Percentiles rank a stretch among this genome's conserved stretches.
These are phyloP conservation scores for Zygoascus bituminiphila DNA, from an alignment of 805 yeast genomes.

Conservation along the genomic window DNA sequence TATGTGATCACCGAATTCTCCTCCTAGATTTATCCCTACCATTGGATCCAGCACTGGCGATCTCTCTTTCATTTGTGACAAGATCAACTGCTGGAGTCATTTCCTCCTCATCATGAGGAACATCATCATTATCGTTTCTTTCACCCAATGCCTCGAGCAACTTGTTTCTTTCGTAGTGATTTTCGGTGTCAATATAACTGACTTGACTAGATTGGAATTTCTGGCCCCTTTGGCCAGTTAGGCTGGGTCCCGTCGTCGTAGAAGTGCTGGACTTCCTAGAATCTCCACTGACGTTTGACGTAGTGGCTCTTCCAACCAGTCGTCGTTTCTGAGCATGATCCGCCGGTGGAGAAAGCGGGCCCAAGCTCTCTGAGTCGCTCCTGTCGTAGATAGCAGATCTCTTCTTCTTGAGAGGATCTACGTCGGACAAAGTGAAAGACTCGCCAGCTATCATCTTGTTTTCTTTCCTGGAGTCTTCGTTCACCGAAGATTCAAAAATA, in stretches of 20 bases:
- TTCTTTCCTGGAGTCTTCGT: background rate
- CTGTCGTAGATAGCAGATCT: background rate
- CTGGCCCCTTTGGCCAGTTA: background rate
- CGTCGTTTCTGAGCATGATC: background rate
- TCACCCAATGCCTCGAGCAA: conserved; percentile 19
- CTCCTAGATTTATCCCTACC: background rate
- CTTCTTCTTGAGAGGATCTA: background rate
- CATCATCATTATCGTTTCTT: conserved; percentile 6
- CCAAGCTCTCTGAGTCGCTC: background rate
- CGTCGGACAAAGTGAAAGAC: background rate
- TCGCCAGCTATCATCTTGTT: background rate
- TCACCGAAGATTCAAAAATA: background rate
- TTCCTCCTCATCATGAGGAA: conserved; percentile 7
- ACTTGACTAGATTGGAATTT: conserved; percentile 13
- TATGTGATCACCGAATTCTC: background rate
- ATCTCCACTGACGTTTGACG: background rate
- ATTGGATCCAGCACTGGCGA: background rate
- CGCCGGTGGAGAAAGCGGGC: background rate
- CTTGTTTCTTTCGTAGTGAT: conserved; percentile 13
- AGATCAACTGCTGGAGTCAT: conserved; percentile 18
- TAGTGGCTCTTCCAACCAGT: conserved; percentile 7
- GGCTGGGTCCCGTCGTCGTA: background rate
- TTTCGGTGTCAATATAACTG: conserved; percentile 20
- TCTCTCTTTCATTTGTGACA: background rate
- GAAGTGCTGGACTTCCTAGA: conserved; percentile 1